A percentile compares a stretch with the other conserved stretches of the same genome.
Evolutionary conservation across 2,329 filamentous ascomycete species (phyloP).

Genomic region (Purpureocillium lavendulum): DNA sequence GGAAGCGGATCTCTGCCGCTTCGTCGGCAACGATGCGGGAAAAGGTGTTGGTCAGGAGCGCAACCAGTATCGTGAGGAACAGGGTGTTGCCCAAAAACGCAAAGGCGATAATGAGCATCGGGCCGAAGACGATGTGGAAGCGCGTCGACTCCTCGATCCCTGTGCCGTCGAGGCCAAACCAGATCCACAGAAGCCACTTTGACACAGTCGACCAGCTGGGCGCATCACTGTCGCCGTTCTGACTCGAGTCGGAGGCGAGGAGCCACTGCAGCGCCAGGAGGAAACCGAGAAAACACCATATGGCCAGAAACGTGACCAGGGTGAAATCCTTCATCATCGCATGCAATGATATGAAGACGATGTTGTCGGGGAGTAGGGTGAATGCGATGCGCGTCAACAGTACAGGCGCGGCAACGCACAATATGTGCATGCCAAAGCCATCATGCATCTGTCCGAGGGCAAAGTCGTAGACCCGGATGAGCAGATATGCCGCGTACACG

Average conservation of each 20-base stretch:
- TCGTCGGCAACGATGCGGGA: constrained; percentile 62
- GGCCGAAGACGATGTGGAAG: constrained; percentile 60
- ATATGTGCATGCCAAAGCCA: constrained; percentile 53
- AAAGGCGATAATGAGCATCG: constrained; percentile 62
- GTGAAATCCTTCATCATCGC: constrained; percentile 70
- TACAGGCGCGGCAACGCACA: constrained; percentile 60
- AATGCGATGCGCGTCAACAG: constrained; percentile 63
- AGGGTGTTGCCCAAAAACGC: constrained; percentile 68
- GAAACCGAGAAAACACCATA: constrained; percentile 65
- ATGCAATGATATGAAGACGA: constrained; percentile 65
- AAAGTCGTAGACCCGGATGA: constrained; percentile 50
- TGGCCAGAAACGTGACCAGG: constrained; percentile 55
- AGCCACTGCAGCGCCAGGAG: constrained; percentile 63
- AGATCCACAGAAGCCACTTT: constrained; percentile 75
- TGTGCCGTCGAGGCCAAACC: constrained; percentile 65
- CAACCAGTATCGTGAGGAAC: constrained; percentile 66
- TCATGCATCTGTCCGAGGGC: constrained; percentile 34
- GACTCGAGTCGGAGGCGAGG: constrained; percentile 16
- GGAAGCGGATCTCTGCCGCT: constrained; percentile 62
- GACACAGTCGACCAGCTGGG: constrained; percentile 46
- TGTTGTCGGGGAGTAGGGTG: constrained; percentile 65
- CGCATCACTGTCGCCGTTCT: constrained; percentile 13
- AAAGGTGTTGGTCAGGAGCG: constrained; percentile 66
- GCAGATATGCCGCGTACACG: constrained; percentile 54
- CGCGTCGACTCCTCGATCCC: constrained; percentile 42